Percentiles rank a stretch among this genome's conserved stretches.
Evolutionary conservation across 129 eudicot species (phyloP).

Genomic region (Escallonia rubra): DNA sequence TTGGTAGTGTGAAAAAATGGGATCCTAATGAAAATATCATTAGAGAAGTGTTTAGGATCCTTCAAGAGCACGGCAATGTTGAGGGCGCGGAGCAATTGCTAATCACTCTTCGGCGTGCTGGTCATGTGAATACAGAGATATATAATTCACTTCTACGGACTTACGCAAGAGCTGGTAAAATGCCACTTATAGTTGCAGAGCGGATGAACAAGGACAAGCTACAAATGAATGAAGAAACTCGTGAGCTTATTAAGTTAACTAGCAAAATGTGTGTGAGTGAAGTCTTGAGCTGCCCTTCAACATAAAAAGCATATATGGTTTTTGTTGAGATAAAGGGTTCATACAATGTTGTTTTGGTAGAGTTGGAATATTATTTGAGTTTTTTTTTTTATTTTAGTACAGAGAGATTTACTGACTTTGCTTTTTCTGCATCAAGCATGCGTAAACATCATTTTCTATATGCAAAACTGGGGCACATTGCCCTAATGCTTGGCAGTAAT

Average conservation of each 20-base stretch:
- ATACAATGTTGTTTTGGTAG: not conserved
- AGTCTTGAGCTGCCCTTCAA: conserved; percentile 32
- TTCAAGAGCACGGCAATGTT: conserved; percentile 53
- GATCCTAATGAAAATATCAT: conserved; percentile 56
- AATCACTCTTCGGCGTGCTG: conserved; percentile 44
- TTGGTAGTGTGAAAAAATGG: conserved; percentile 76
- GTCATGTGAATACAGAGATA: conserved; percentile 52
- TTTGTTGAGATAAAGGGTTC: not conserved
- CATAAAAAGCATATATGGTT: not conserved
- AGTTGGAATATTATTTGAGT: not conserved
- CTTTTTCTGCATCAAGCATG: no score
- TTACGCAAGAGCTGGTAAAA: conserved; percentile 71
- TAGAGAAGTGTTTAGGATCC: conserved; percentile 31
- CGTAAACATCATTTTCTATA: no score
- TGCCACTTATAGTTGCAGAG: conserved; percentile 74
- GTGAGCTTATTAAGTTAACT: conserved; percentile 52
- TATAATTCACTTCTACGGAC: conserved; percentile 62
- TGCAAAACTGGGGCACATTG: no score
- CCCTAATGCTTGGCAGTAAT: no score
- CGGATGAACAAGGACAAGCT: conserved; percentile 82
- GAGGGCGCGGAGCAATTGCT: conserved; percentile 69
- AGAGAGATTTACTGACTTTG: no score
- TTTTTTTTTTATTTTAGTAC: not conserved
- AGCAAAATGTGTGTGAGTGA: conserved; percentile 80
- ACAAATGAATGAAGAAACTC: conserved; percentile 55